phyloP scores from a whole-genome alignment of 1,139 yeast genomes.

The Waltiozyma sp. region DNA sequence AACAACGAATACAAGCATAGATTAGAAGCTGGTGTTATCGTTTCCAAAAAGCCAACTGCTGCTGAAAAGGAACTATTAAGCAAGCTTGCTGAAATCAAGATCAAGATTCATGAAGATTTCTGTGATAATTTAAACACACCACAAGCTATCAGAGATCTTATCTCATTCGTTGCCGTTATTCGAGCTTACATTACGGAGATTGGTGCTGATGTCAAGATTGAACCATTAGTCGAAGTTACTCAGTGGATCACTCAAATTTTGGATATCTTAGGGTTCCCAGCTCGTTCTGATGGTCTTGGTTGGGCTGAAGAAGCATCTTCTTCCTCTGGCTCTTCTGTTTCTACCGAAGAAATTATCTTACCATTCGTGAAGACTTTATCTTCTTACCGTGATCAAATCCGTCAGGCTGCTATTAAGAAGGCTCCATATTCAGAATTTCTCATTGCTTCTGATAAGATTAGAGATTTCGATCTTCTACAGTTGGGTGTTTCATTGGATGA shows the following conservation, averaged over 20 bases:
- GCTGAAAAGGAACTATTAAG: slow-evolving; percentile 45
- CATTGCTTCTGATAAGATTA: slow-evolving; percentile 43
- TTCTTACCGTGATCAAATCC: slow-evolving; percentile 69
- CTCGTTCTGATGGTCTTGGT: slow-evolving; percentile 62
- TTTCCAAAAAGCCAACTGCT: slow-evolving; percentile 42
- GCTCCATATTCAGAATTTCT: slow-evolving; percentile 46
- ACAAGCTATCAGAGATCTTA: slow-evolving; percentile 50
- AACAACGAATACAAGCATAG: slow-evolving; percentile 42
- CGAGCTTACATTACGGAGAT: slow-evolving; percentile 59
- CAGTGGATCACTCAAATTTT: slow-evolving; percentile 64
- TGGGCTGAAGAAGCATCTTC: slow-evolving; percentile 44
- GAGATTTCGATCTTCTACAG: slow-evolving; percentile 55
- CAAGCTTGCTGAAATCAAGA: slow-evolving; percentile 43
- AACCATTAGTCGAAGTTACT: slow-evolving; percentile 53
- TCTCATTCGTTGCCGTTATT: slow-evolving; percentile 58
- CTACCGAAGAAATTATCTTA: slow-evolving; percentile 56
- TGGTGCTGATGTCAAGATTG: slow-evolving; percentile 45
- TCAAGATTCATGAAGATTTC: slow-evolving; percentile 64
- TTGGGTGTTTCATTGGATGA: slow-evolving; percentile 85
- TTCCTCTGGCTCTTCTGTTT: slow-evolving; percentile 17
- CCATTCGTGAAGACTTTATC: slow-evolving; percentile 77
- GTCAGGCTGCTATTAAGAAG: slow-evolving; percentile 59
- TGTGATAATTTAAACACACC: slow-evolving; percentile 85
- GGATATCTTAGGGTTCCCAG: slow-evolving; percentile 62
- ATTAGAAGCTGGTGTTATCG: slow-evolving; percentile 29